Conservation (phyloP, 352 stramenopile genomes). For the Phytophthora macrochlamydospora region DNA sequence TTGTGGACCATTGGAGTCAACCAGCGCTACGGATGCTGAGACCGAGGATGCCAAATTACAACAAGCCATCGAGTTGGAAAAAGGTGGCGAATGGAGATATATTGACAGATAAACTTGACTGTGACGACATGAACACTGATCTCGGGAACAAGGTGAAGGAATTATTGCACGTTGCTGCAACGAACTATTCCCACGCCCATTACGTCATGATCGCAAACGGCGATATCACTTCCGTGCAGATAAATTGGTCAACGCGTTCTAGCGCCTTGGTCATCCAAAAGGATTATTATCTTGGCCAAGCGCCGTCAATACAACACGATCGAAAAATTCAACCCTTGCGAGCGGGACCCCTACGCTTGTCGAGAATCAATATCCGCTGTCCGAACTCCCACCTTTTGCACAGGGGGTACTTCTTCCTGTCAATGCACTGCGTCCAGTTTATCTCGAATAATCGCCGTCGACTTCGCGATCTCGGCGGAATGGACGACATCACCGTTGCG, state of each 20-base stretch:
- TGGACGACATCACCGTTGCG: too few species aligned
- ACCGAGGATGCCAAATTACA: slow-evolving; percentile 1
- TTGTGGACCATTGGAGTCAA: slow-evolving; percentile 2
- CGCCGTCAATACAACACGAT: slow-evolving; percentile 1
- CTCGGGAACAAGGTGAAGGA: slow-evolving; percentile 45
- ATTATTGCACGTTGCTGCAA: slow-evolving; percentile 37
- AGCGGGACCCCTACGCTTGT: slow-evolving; percentile 7
- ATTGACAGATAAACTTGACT: slow-evolving; percentile 43
- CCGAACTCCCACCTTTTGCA: slow-evolving; percentile 40
- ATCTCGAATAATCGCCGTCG: slow-evolving; percentile 38
- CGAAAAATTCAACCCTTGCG: slow-evolving; percentile 11
- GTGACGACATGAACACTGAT: slow-evolving; percentile 39
- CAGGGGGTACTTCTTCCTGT: slow-evolving; percentile 49
- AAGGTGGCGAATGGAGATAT: slow-evolving; percentile 41
- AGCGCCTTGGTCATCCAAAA: slow-evolving; percentile 4
- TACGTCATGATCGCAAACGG: slow-evolving; percentile 71
- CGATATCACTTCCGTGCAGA: slow-evolving; percentile 47
- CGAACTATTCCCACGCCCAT: slow-evolving; percentile 5
- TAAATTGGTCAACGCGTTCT: background rate
- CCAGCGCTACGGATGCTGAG: background rate
- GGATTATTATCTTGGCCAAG: slow-evolving; percentile 13
- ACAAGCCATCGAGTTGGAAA: slow-evolving; percentile 29
- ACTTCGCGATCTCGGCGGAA: slow-evolving; percentile 7
- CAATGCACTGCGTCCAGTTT: slow-evolving; percentile 42
- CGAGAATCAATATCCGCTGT: slow-evolving; percentile 24